Evolutionary conservation across 2,329 filamentous ascomycete genomes (phyloP), one percentile per base, ranked within the genome.

Genomic region (Cladorrhinum sp.): DNA sequence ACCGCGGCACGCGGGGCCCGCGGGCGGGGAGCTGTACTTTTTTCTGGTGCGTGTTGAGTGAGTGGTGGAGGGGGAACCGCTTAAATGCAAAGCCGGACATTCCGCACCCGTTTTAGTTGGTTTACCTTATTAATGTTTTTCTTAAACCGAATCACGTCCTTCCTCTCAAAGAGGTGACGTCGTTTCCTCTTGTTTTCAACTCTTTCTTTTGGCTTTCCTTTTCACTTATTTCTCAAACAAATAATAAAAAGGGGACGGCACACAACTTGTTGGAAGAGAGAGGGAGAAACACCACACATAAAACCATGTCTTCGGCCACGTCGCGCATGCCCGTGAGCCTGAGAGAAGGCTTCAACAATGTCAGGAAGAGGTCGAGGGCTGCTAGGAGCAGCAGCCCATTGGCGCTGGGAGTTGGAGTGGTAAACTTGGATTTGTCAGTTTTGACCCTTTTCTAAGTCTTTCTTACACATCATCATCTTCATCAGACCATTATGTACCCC

Each of bases 251-350:
- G n/a, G n/a, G n/a, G n/a, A n/a, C n/a, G n/a, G n/a, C n/a, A n/a
- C n/a, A n/a, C n/a, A n/a, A n/a, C n/a, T n/a, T n/a, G n/a, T n/a
- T n/a, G n/a, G n/a, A n/a, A n/a, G n/a, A n/a, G n/a, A 48, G 20
- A 54, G 10, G 23, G 49, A 36, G 22, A 41, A 22, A 50, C 38
- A 48, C 50, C 54, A 50, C 64, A 60, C 27, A n/a, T n/a, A n/a
- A 41, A 24, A 65, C 18, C 10, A 87, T 88, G 83, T 82, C 32
- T 36, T 36, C 85, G 64, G 87, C 87, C 71, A 85, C 84, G 62
- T 89, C 87, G 67, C 82, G 87, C 70, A 85, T 91, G 74, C 87
- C 89, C 67, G 79, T 88, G 65, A 90, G 87, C 77, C 78, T 91
- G 73, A 82, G 87, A 68, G 87, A 88, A 70, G 82, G 84, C 73